Base-by-base conservation (phyloP, 139 green algal genomes). In the Closterium sp. region DNA sequence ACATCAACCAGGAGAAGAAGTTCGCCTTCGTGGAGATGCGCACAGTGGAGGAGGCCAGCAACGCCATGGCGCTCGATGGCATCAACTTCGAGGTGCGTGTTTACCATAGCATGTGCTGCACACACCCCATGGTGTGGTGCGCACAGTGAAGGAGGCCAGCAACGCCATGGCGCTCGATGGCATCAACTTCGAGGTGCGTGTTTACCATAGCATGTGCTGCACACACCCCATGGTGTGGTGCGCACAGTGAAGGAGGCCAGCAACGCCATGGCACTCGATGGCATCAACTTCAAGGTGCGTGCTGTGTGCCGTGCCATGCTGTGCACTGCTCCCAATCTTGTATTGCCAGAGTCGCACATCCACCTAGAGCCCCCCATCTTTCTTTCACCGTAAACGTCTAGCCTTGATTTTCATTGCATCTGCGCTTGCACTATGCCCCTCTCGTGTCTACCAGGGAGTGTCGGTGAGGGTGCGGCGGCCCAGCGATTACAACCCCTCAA, bases 1-100 rank as follows among this genome's bases (percentile, higher is more conserved):
- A 99, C 96, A 97, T 99, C 95, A 99, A 99, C 95, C 95, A 97
- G 34, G 98, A 99, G 94, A 99, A 99, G 95, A 98, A 98, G 94
- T 99, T 99, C 93, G 96, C 97, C 0, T 99, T 99, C 96, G 97
- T 99, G 86, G 98, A 99, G 96, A 97, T 99, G 91, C 79, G 93
- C 31, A 95, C 96, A 95, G 97, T 98, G 2, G 97, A 98, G 95
- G 98, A 99, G 95, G 97, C 97, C 0, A 97, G 94, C 91, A 99
- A 99, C 92, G 96, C 97, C 4, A 98, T 99, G 97, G 97, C 97
- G 1, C 96, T 99, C 42, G 97, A 99, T 89, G 97, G 97, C 92
- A 98, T 99, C 95, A 97, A 98, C 96, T 99, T 98, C 95, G 97
- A 94, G 88, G 91, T 94, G 38, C 79, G 34, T 30, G 38, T 9